These are phyloP conservation scores for Gymnopilus junonius DNA, from an alignment of 768 basidiomycete genomes.

Conservation along the genomic window DNA sequence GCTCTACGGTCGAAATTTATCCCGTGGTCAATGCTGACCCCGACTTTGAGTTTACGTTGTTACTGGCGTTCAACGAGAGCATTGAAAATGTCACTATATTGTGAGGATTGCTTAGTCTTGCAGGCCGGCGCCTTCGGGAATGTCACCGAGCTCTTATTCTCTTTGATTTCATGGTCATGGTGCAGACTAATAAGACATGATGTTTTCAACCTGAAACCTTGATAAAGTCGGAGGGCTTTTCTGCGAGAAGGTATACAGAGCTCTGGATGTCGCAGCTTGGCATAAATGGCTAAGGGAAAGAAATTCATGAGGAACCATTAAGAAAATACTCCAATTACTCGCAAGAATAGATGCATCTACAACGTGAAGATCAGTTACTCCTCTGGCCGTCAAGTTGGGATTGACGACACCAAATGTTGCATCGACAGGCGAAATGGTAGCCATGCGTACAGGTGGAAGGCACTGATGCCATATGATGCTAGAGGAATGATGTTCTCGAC, in stretches of 20 bases:
- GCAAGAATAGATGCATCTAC: slow-evolving; percentile 33
- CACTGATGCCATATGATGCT: slow-evolving; percentile 21
- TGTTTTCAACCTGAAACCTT: not conserved
- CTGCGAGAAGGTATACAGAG: slow-evolving; percentile 34
- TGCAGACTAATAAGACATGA: no score
- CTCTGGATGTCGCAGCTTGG: slow-evolving; percentile 32
- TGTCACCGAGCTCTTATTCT: no score
- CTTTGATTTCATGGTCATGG: no score
- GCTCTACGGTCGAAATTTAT: no score
- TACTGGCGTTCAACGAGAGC: no score
- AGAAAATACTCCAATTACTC: slow-evolving; percentile 17
- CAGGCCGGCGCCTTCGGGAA: no score
- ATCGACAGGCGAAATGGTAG: slow-evolving; percentile 26
- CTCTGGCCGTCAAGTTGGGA: slow-evolving; percentile 36
- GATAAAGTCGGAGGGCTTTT: slow-evolving; percentile 38
- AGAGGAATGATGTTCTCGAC: slow-evolving; percentile 11
- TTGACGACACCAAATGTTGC: slow-evolving; percentile 35
- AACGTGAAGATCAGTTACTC: slow-evolving; percentile 32
- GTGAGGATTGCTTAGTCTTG: no score
- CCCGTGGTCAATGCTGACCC: no score
- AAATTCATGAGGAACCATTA: not conserved
- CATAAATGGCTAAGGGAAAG: not conserved
- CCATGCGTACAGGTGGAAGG: slow-evolving; percentile 33
- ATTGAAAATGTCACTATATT: no score
- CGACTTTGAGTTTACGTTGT: no score